These are phyloP conservation scores for Postia placenta DNA, from an alignment of 768 basidiomycete genomes.

Conservation along the genomic window DNA sequence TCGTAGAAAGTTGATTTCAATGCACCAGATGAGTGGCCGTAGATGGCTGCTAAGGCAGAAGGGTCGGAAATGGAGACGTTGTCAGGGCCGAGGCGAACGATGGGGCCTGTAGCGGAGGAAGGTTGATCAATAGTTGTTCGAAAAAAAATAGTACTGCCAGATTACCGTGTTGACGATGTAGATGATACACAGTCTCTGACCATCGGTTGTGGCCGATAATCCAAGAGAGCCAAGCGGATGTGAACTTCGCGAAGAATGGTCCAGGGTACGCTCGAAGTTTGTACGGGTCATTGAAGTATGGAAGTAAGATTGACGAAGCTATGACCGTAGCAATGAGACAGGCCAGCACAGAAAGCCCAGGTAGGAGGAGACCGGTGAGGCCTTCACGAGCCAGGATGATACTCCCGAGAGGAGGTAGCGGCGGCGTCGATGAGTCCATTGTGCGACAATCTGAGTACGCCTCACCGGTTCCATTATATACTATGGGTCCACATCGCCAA, in stretches of 20 bases:
- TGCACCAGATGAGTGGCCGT: constrained; percentile 36
- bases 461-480: too few species aligned
- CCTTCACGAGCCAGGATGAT: too few species aligned
- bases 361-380: too few species aligned
- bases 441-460: too few species aligned
- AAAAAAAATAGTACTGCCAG: neutral
- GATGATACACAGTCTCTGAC: constrained; percentile 28
- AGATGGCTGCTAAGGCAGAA: constrained; percentile 33
- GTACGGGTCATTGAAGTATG: neutral
- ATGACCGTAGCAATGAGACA: too few species aligned
- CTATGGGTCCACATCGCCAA: too few species aligned
- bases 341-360: too few species aligned
- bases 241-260: constrained; percentile 31
- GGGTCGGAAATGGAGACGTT: constrained; percentile 39
- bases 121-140: neutral
- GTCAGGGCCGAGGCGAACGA: constrained; percentile 34
- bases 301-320: too few species aligned
- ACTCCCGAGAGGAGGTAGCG: too few species aligned
- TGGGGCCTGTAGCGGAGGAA: neutral
- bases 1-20: constrained; percentile 36
- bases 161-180: constrained; percentile 39
- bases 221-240: constrained; percentile 34
- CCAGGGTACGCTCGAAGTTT: constrained; percentile 25
- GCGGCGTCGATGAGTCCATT: too few species aligned
- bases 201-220: constrained; percentile 28